Evolutionary conservation across 2,329 filamentous ascomycete species (phyloP).

Genomic region (Cladobotryum protrusum): DNA sequence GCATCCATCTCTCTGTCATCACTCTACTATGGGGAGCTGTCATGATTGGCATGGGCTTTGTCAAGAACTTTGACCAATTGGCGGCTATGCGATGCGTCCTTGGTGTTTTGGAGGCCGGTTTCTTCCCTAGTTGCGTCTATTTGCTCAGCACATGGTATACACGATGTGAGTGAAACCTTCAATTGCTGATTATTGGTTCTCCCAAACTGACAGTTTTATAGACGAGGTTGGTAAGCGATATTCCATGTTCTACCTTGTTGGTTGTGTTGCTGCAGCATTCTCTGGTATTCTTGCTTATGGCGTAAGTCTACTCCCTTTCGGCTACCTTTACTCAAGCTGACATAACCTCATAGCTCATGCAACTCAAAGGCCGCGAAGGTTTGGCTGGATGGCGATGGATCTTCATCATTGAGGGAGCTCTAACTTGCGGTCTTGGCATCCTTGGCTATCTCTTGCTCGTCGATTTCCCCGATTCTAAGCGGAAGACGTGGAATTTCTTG

Average conservation of each 20-base stretch:
- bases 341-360: slow-evolving; percentile 43
- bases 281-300: slow-evolving; percentile 66
- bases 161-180: slow-evolving; percentile 41
- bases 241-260: slow-evolving; percentile 62
- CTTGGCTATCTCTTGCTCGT: slow-evolving; percentile 52
- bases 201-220: slow-evolving; percentile 14
- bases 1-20: slow-evolving; percentile 48
- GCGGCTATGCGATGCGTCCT: slow-evolving; percentile 52
- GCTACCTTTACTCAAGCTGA: slow-evolving; percentile 16
- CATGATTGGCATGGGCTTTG: slow-evolving; percentile 63
- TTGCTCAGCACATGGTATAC: slow-evolving; percentile 71
- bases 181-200: not conserved
- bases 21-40: slow-evolving; percentile 53
- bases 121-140: slow-evolving; percentile 66
- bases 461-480: slow-evolving; percentile 56
- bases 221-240: slow-evolving; percentile 66
- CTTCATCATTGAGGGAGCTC: slow-evolving; percentile 48
- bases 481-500: slow-evolving; percentile 48
- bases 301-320: slow-evolving; percentile 31
- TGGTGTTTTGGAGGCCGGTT: slow-evolving; percentile 62
- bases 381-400: slow-evolving; percentile 63
- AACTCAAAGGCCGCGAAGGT: slow-evolving; percentile 50
- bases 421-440: slow-evolving; percentile 49
- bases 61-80: slow-evolving; percentile 44
- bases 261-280: slow-evolving; percentile 59